Evolutionary conservation across 1,284 basidiomycete genomes (phyloP), one percentile per base, ranked within the genome.

Genomic region (Limonomyces culmigenus): DNA sequence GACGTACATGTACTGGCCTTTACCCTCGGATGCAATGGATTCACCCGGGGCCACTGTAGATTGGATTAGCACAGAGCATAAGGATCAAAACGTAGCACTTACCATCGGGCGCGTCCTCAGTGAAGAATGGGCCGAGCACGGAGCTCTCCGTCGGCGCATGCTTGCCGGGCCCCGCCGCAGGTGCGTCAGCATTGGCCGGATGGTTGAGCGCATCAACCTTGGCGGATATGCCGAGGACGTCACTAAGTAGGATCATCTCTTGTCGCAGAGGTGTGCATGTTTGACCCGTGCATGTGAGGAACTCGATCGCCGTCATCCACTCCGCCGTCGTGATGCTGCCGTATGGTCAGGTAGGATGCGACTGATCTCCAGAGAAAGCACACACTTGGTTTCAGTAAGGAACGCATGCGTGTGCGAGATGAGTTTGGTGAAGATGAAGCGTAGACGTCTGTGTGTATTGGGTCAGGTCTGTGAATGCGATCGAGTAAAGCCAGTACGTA

Each of bases 171-270:
- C n/a, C n/a, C n/a, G n/a, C n/a, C n/a, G n/a, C n/a, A n/a, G n/a
- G n/a, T 8, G 73, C 77, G 4, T 63, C 65, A 2, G 65, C 62
- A 2, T 68, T 60, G 33, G 68, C 69, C 3, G 77, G 74, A 49
- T 88, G 77, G 57, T 86, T 87, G 45, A 86, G 52, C 10, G 70
- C 57, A 46, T 88, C 81, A 5, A 91, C 76, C 36, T 89, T 45
- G 0, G 77, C 70, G 0, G 83, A 86, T 2, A 85, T 66, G 6
- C 87, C 86, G 2, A 89, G 57, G 0, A 71, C 62, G 49, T 87
- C 85, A 0, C 80, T 86, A 11, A 89, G 63, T 3, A 88, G 68
- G 46, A 88, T 85, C 50, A 83, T 83, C 50, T 91, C 86, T 58
- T 86, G 83, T 20, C 83, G 74, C 34, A 79, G 52, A 18, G 72